Base-by-base conservation (phyloP, 106 monocot genomes). In the Dactylorhiza incarnata region DNA sequence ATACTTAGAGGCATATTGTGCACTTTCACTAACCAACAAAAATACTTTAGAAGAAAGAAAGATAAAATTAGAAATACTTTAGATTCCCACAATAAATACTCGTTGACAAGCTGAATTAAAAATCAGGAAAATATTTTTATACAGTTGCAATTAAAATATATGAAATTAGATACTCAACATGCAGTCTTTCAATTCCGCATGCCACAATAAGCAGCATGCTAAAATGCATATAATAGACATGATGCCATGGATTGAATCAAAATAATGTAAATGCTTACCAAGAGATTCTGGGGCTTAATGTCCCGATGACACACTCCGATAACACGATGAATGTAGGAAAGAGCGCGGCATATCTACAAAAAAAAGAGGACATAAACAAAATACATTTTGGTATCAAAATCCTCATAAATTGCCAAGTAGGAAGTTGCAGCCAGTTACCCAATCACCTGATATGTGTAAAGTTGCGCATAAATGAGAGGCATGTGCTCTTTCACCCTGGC, bases 241-340 rank as follows among this genome's bases (percentile, higher is more conserved):
- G 37, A 37, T 37, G 6, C 7, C 24, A 69, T 69, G 69, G 5
- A 45, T 6, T 69, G 14, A 46, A 45, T 17, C 17, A 69, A 69
- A 69, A 5, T 69, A 69, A 69, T 17, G 37, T 45, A 45, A 46
- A 46, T n/a, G 45, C 78, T 83, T 83, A 95, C 95, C 87, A 95
- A 82, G 49, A 95, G 67, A 89, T 95, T 95, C 84, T 95, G 91
- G 72, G 95, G 95, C 29, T 95, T 95, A 68, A 95, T 95, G 77
- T 95, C 95, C 74, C 91, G 91, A 82, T 92, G 95, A 17, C 95
- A 95, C 8, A 91, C 94, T 43, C 91, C 94, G 46, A 89, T 83
- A 84, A 89, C 94, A 73, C 85, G 82, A 84, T 95, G 95, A 54
- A 89, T 82, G 48, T 95, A 95, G 68, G 87, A 85, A 81, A 91